A percentile compares a stretch with the other conserved stretches of the same genome.
Conservation (phyloP, 2,329 filamentous ascomycete species). For the Eutypella sp. region DNA sequence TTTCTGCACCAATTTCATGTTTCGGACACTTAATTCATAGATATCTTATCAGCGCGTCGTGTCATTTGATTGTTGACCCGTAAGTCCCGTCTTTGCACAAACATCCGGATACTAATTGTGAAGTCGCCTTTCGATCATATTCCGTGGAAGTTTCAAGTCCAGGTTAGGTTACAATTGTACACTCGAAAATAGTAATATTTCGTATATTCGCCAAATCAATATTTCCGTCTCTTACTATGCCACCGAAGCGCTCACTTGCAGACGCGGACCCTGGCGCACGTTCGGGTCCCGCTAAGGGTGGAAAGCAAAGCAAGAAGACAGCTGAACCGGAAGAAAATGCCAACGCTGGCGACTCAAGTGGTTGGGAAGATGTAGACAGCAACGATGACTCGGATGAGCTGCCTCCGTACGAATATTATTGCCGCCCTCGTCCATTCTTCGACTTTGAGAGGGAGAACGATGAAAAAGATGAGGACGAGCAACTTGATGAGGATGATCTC, state of each 20-base stretch:
- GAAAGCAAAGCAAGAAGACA: background rate
- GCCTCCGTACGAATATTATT: conserved; percentile 14
- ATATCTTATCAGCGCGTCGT: too few relatives aligned
- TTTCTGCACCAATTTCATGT: too few relatives aligned
- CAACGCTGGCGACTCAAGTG: background rate
- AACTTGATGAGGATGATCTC: conserved; percentile 15
- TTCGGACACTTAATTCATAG: too few relatives aligned
- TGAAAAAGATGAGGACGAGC: conserved; percentile 14
- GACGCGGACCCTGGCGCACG: background rate
- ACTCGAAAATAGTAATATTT: too few relatives aligned
- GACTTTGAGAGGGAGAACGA: conserved; percentile 17
- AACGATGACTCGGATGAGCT: conserved; percentile 7
- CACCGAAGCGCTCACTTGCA: background rate
- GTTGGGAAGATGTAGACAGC: conserved; percentile 3
- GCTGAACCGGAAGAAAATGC: background rate
- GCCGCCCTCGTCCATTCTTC: conserved; percentile 17
- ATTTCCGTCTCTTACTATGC: background rate
- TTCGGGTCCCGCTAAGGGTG: background rate
- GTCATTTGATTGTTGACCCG: too few relatives aligned
- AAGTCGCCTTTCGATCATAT: too few relatives aligned
- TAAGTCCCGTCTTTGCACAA: too few relatives aligned
- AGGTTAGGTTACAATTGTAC: too few relatives aligned
- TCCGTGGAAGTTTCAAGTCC: too few relatives aligned
- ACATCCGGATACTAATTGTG: too few relatives aligned
- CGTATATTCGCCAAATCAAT: too few relatives aligned